These are phyloP conservation scores for Plantago elongata DNA, from an alignment of 257 asterid genomes.

Conservation along the genomic window DNA sequence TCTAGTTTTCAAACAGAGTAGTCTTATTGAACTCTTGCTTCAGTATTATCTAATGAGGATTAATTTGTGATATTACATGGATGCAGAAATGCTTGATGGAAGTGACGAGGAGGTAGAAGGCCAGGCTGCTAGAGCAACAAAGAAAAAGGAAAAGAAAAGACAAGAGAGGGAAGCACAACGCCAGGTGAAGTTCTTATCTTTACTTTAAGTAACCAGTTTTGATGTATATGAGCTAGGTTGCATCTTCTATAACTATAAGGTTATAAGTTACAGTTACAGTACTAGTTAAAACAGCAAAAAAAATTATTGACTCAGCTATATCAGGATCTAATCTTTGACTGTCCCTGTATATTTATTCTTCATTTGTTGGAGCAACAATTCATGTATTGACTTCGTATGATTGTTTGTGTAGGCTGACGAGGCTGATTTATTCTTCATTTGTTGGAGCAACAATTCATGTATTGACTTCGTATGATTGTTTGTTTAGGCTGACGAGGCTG, in stretches of 20 bases:
- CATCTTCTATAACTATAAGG: background rate
- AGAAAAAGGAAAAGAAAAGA: conserved; percentile 78
- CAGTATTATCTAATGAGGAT: background rate
- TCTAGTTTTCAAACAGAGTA: background rate
- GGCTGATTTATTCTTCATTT: conserved; percentile 20
- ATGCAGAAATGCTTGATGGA: conserved; percentile 54
- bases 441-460: conserved; percentile 6
- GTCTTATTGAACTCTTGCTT: background rate
- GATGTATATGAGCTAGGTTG: conserved; percentile 11
- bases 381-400: conserved; percentile 22
- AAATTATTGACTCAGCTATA: too few relatives aligned
- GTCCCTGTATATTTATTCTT: background rate
- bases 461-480: conserved; percentile 25
- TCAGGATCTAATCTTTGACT: background rate
- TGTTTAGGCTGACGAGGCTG: conserved; percentile 73
- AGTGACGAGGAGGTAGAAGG: conserved; percentile 83
- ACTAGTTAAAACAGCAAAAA: too few relatives aligned
- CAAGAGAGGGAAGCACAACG: conserved; percentile 95
- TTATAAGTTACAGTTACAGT: too few relatives aligned
- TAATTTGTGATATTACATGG: conserved; percentile 12
- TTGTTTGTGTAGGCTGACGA: conserved; percentile 70
- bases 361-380: background rate
- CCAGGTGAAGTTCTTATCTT: conserved; percentile 40
- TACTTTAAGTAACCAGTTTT: conserved; percentile 1
- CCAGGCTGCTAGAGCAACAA: conserved; percentile 52